Conservation (phyloP, 2,329 filamentous ascomycete species). For the Talaromyces sp. region DNA sequence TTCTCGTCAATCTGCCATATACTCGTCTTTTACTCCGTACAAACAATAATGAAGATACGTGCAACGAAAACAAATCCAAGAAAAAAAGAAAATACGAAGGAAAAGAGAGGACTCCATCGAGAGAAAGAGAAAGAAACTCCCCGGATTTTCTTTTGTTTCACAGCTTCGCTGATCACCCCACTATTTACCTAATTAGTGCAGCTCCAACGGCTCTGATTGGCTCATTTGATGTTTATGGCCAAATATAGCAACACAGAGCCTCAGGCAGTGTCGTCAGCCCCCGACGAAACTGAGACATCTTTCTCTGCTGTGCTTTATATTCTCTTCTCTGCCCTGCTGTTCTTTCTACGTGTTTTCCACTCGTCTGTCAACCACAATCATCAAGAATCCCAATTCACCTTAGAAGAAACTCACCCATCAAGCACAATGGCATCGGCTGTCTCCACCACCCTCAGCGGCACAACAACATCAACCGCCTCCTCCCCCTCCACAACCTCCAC, state of each 20-base stretch:
- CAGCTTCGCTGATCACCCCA: background rate
- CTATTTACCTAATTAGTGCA: background rate
- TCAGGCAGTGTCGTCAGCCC: background rate
- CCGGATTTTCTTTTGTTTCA: background rate
- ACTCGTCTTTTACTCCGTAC: too few species aligned
- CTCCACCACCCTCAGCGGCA: background rate
- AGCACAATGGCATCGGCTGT: background rate
- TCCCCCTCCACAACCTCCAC: conserved; percentile 24
- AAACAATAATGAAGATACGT: background rate
- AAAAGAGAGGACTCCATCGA: background rate
- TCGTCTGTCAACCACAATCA: too few species aligned
- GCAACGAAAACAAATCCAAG: background rate
- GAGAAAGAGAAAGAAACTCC: background rate
- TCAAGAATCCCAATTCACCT: too few species aligned
- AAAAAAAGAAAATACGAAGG: background rate
- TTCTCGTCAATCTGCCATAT: background rate
- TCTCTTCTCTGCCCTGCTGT: too few species aligned
- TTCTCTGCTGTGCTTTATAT: too few species aligned
- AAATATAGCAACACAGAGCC: conserved; percentile 1
- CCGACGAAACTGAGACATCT: conserved; percentile 1
- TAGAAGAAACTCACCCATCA: too few species aligned
- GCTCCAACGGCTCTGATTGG: background rate
- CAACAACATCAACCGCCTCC: background rate
- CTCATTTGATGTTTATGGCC: background rate
- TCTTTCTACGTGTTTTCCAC: too few species aligned